These are phyloP conservation scores for Ophiostoma piceae DNA, from an alignment of 2,329 filamentous ascomycete species.

Conservation along the genomic window DNA sequence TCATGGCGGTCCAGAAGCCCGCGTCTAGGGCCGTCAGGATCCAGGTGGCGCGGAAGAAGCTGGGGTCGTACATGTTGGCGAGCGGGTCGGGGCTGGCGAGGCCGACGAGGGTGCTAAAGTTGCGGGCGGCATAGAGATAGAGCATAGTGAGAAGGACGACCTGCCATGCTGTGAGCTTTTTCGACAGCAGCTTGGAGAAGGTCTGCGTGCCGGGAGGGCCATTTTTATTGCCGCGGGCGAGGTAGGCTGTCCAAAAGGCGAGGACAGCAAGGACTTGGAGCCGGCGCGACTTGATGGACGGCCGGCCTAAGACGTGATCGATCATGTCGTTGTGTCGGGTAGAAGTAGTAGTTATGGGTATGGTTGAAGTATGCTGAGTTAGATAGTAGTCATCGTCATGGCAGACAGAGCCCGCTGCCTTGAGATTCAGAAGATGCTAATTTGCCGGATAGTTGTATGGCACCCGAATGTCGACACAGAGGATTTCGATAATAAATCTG, in stretches of 20 bases:
- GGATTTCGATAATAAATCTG: background rate
- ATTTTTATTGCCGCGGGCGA: constrained; percentile 77
- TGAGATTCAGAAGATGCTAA: background rate
- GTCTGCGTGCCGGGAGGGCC: constrained; percentile 71
- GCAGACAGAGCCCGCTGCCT: background rate
- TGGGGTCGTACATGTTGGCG: constrained; percentile 84
- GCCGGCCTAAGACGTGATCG: constrained; percentile 89
- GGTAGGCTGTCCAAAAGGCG: constrained; percentile 83
- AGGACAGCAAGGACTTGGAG: constrained; percentile 89
- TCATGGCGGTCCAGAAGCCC: constrained; percentile 98
- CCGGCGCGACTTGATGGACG: constrained; percentile 84
- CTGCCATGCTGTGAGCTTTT: constrained; percentile 79
- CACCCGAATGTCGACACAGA: too few relatives aligned
- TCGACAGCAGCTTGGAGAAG: constrained; percentile 66
- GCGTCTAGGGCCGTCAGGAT: constrained; percentile 90
- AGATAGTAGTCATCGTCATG: background rate
- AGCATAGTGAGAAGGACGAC: constrained; percentile 80
- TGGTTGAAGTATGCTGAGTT: background rate
- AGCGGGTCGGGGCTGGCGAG: constrained; percentile 90
- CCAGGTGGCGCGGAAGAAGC: constrained; percentile 96
- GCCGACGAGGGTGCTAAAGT: constrained; percentile 87
- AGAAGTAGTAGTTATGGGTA: background rate
- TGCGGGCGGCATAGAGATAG: constrained; percentile 84
- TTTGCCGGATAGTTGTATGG: background rate
- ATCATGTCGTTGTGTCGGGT: constrained; percentile 42